Evolutionary conservation across 2,329 filamentous ascomycete species (phyloP).

Genomic region (Penicillium sp.): DNA sequence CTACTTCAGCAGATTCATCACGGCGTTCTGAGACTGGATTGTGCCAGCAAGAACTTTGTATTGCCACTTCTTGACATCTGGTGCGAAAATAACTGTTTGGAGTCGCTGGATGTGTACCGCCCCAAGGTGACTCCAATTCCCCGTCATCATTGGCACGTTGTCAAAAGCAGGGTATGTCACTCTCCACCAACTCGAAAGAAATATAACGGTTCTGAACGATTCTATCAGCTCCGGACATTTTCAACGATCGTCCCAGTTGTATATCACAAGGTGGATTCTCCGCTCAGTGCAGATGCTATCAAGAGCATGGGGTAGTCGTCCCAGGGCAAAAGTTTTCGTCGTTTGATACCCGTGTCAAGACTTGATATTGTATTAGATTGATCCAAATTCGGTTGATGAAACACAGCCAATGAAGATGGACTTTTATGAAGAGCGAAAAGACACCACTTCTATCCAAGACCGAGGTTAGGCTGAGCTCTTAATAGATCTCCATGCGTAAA

Average conservation of each 20-base stretch:
- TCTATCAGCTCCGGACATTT: constrained; percentile 4
- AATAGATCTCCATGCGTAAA: neutral
- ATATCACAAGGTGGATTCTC: constrained; percentile 6
- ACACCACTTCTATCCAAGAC: neutral
- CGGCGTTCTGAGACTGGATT: constrained; percentile 6
- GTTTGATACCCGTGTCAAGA: neutral
- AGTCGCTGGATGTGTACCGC: constrained; percentile 10
- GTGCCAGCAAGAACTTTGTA: constrained; percentile 7
- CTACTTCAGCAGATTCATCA: constrained; percentile 9
- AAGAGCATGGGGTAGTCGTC: neutral
- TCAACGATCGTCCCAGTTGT: constrained; percentile 5
- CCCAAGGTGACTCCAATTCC: constrained; percentile 4
- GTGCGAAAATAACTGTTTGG: constrained; percentile 4
- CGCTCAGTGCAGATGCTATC: neutral
- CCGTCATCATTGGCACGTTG: constrained; percentile 7
- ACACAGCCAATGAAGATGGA: neutral
- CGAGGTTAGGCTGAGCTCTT: neutral
- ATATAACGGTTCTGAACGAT: neutral
- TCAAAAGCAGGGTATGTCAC: constrained; percentile 7
- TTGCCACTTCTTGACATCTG: constrained; percentile 8
- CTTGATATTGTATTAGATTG: no score
- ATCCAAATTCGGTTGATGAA: neutral
- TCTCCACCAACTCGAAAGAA: neutral
- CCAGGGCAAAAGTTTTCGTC: neutral
- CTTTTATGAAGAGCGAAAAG: neutral